Evolutionary conservation across 2,329 filamentous ascomycete species (phyloP), one percentile per base, ranked within the genome.

Genomic region (Zymoseptoria pseudotritici): DNA sequence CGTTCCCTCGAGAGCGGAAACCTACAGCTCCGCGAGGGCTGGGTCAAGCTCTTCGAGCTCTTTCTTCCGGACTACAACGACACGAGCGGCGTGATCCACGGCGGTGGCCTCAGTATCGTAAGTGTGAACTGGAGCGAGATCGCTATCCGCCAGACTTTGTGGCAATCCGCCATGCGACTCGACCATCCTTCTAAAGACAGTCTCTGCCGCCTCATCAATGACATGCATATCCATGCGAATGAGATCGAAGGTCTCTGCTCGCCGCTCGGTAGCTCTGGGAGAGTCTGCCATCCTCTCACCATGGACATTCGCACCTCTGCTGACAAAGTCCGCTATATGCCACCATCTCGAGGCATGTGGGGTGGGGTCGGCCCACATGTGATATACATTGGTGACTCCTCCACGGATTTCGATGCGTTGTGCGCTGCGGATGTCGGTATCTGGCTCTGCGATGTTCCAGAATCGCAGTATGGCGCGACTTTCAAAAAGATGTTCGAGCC

Each of bases 81-180:
- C 21, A 4, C 49, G 5, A 50, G 55, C 17, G 42, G 50, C 24
- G 58, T 54, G 4, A 52, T 56, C 21, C 50, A 49, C 20, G 53
- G 53, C 13, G 62, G 61, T 36, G 61, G 61, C 10, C 55, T 77
- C 42, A 65, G 66, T 24, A 73, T 80, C 19, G 54, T 80, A 5
- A 79, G 77, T 56, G 78, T 80, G 2, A 80, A 80, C 58, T 81
- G 78, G 78, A 78, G 77, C 60, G 69, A 68, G 19, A 66, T 66
- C 1, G 79, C 79, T 58, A 79, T 80, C 55, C 62, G 66, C 51
- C 50, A 54, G 9, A 62, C 66, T 1, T 42, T 71, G 60, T 26
- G 50, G 58, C 10, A 60, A 24, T 56, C 60, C 21, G 56, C 64
- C 10, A 36, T 31, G 5, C 21, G 20, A 26, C 58, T 31, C 42